Evolutionary conservation across 1,139 yeast genomes (phyloP), one percentile per base, ranked within the genome.

Genomic region (Saccharomycopsis hybrid): DNA sequence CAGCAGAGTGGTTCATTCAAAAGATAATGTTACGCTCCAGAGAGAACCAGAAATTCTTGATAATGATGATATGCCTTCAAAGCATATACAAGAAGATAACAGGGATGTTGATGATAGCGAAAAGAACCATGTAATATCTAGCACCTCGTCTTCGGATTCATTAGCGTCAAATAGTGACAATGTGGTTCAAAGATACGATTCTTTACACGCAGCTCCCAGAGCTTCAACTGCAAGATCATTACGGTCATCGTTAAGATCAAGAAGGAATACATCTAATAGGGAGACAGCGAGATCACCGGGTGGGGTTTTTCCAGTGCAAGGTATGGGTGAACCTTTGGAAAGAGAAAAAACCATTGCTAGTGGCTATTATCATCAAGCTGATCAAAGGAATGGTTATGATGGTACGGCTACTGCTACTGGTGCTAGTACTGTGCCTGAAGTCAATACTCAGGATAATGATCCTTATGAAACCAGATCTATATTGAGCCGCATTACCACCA

Each of bases 301-400:
- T 35, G 86, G 86, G 55, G 89, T 83, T 0, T 85, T 84, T 64
- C 94, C 94, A 0, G 89, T 85, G 1, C 71, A 71, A 57, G 92
- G 87, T 2, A 83, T 84, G 90, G 88, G 85, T 0, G 71, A 70
- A 5, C 84, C 90, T 1, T 60, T 76, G 41, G 64, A 64, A 25
- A 68, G 76, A 51, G 90, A 83, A 58, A 66, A 67, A 45, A 68
- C 81, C 0, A 80, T 83, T 51, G 88, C 86, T 5, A 46, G 47
- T 8, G 51, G 30, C 65, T 67, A 35, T 58, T n/a, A n/a, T n/a
- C n/a, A n/a, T n/a, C n/a, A n/a, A n/a, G n/a, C n/a, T n/a, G n/a
- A n/a, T n/a, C n/a, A n/a, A n/a, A n/a, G n/a, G n/a, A n/a, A n/a
- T n/a, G n/a, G n/a, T n/a, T n/a, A n/a, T n/a, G n/a, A n/a, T n/a